Evolutionary conservation across 2,329 filamentous ascomycete genomes (phyloP).

Genomic region (Arthrocladium fulminans): DNA sequence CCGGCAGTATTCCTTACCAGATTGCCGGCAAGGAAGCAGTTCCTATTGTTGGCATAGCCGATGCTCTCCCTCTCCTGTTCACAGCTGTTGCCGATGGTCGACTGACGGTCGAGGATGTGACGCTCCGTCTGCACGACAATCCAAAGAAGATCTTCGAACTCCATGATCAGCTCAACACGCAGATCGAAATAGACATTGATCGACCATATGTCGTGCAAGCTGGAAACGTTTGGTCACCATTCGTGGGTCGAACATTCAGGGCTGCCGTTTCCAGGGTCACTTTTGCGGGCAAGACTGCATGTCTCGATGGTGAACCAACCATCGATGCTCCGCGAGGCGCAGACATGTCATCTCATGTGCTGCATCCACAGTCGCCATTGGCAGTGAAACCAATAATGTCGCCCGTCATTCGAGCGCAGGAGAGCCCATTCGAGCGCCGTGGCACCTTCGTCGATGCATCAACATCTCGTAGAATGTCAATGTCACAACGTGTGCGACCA

Average conservation of each 20-base stretch:
- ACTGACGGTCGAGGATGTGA: constrained; percentile 65
- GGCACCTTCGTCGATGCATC: constrained; percentile 13
- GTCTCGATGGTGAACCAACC: constrained; percentile 60
- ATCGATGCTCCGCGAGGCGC: constrained; percentile 52
- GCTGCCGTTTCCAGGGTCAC: constrained; percentile 66
- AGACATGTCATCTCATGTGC: constrained; percentile 63
- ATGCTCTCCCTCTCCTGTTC: constrained; percentile 64
- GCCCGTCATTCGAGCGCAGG: constrained; percentile 32
- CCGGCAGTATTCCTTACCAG: constrained; percentile 71
- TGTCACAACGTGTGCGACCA: constrained; percentile 17
- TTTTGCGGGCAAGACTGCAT: constrained; percentile 65
- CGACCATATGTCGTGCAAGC: constrained; percentile 54
- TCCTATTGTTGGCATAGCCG: constrained; percentile 58
- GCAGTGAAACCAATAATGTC: constrained; percentile 43
- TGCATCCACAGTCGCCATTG: constrained; percentile 44
- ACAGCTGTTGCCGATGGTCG: constrained; percentile 67
- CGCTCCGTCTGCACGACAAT: constrained; percentile 62
- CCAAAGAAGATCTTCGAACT: constrained; percentile 74
- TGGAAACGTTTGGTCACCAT: constrained; percentile 57
- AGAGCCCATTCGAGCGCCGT: constrained; percentile 29
- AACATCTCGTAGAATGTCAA: constrained; percentile 18
- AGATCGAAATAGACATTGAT: constrained; percentile 67
- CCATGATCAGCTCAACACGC: constrained; percentile 66
- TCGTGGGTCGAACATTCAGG: constrained; percentile 58
- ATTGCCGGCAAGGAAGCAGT: constrained; percentile 52